Evolutionary conservation across 352 stramenopile species (phyloP).

Genomic region (Elongisporangium senticosum): DNA sequence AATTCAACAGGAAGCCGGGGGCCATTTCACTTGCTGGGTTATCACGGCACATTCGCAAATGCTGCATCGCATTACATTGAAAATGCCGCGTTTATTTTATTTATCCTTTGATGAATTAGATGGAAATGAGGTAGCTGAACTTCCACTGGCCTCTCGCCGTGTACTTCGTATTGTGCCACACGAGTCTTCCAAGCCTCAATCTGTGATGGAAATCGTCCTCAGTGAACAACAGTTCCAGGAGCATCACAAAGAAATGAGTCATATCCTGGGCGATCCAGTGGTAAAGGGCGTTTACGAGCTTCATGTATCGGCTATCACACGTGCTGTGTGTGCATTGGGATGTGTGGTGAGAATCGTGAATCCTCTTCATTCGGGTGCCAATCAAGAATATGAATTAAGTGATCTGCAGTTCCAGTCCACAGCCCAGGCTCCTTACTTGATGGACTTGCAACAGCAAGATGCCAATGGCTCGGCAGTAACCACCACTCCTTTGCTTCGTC

Average conservation of each 20-base stretch:
- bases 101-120: constrained; percentile 66
- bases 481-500: constrained; percentile 25
- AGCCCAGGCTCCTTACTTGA: constrained; percentile 54
- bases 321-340: constrained; percentile 89
- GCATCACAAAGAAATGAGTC: constrained; percentile 67
- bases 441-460: constrained; percentile 22
- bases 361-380: constrained; percentile 28
- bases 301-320: constrained; percentile 85
- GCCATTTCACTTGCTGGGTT: constrained; percentile 94
- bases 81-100: constrained; percentile 66
- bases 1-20: constrained; percentile 68
- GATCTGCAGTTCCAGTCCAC: constrained; percentile 77
- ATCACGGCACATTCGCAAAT: constrained; percentile 83
- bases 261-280: constrained; percentile 75
- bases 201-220: constrained; percentile 59
- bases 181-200: constrained; percentile 41
- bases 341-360: constrained; percentile 72
- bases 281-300: constrained; percentile 93
- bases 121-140: constrained; percentile 68
- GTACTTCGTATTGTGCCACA: constrained; percentile 57
- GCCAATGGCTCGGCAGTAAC: constrained; percentile 6
- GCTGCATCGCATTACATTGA: constrained; percentile 67
- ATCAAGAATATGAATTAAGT: constrained; percentile 55
- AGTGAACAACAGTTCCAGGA: constrained; percentile 70
- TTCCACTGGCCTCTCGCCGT: constrained; percentile 39